phyloP scores from a whole-genome alignment of 768 basidiomycete genomes.

The Mycena epipterygia region DNA sequence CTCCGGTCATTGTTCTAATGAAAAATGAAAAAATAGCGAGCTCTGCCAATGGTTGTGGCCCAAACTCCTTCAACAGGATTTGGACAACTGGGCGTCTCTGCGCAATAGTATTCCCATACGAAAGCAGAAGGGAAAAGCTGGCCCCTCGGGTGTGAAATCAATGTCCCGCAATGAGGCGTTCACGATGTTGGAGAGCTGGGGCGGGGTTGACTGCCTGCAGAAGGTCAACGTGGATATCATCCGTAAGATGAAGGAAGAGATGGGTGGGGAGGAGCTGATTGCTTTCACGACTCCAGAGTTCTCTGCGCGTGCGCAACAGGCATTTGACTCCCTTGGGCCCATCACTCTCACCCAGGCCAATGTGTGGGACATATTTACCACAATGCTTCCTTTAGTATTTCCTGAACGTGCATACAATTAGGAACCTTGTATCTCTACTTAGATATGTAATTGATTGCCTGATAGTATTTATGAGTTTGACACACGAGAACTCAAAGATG shows the following conservation, averaged over 20 bases:
- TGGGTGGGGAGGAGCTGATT: conserved; percentile 19
- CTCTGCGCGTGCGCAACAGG: neutral
- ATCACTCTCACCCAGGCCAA: neutral
- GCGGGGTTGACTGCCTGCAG: conserved; percentile 45
- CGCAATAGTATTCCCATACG: conserved; percentile 45
- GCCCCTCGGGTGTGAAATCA: conserved; percentile 45
- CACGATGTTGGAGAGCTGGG: conserved; percentile 40
- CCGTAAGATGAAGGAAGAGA: conserved; percentile 20
- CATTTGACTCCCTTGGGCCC: neutral
- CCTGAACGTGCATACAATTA: neutral
- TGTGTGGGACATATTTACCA: conserved; percentile 6
- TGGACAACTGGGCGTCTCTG: conserved; percentile 26
- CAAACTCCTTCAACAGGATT: conserved; percentile 29
- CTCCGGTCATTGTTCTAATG: neutral
- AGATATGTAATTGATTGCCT: too few species aligned
- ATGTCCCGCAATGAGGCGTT: conserved; percentile 51
- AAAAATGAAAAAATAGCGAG: conserved; percentile 32
- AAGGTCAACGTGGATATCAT: conserved; percentile 27
- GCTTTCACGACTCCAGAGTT: conserved; percentile 12
- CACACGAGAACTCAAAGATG: too few species aligned
- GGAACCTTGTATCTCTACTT: neutral
- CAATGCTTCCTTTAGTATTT: conserved; percentile 24
- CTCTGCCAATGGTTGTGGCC: conserved; percentile 44
- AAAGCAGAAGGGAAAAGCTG: conserved; percentile 48
- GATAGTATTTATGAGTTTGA: too few species aligned